phyloP scores from a whole-genome alignment of 2,329 filamentous ascomycete genomes.

The Cladosporium velox region DNA sequence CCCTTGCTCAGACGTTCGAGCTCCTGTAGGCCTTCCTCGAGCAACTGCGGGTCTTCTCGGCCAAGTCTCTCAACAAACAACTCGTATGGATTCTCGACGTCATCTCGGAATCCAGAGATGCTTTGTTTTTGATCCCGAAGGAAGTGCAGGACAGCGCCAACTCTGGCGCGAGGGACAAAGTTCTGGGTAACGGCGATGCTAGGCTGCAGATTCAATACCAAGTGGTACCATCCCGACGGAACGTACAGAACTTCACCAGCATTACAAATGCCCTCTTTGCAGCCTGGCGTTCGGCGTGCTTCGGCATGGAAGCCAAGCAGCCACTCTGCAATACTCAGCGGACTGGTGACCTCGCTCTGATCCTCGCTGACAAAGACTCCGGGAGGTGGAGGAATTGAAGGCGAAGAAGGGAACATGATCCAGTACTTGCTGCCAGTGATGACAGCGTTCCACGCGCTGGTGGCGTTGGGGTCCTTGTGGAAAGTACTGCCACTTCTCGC shows the following conservation, averaged over 20 bases:
- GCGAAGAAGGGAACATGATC: slow-evolving; percentile 90
- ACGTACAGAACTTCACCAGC: slow-evolving; percentile 89
- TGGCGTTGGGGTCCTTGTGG: slow-evolving; percentile 77
- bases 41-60: slow-evolving; percentile 64
- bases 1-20: slow-evolving; percentile 63
- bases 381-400: slow-evolving; percentile 66
- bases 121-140: slow-evolving; percentile 79
- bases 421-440: slow-evolving; percentile 91
- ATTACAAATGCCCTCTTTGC: slow-evolving; percentile 79
- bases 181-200: slow-evolving; percentile 93
- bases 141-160: slow-evolving; percentile 76
- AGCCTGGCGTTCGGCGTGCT: slow-evolving; percentile 73
- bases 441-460: slow-evolving; percentile 90
- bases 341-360: slow-evolving; percentile 89
- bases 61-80: slow-evolving; percentile 72
- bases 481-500: slow-evolving; percentile 88
- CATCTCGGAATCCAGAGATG: slow-evolving; percentile 78
- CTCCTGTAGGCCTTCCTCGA: slow-evolving; percentile 65
- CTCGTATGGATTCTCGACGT: slow-evolving; percentile 70
- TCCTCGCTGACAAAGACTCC: slow-evolving; percentile 89
- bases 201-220: slow-evolving; percentile 84
- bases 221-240: slow-evolving; percentile 93
- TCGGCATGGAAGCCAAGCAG: slow-evolving; percentile 84
- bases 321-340: slow-evolving; percentile 96
- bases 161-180: slow-evolving; percentile 77